phyloP scores from a whole-genome alignment of 495 filamentous ascomycete species.

The Neurospora discreta region DNA sequence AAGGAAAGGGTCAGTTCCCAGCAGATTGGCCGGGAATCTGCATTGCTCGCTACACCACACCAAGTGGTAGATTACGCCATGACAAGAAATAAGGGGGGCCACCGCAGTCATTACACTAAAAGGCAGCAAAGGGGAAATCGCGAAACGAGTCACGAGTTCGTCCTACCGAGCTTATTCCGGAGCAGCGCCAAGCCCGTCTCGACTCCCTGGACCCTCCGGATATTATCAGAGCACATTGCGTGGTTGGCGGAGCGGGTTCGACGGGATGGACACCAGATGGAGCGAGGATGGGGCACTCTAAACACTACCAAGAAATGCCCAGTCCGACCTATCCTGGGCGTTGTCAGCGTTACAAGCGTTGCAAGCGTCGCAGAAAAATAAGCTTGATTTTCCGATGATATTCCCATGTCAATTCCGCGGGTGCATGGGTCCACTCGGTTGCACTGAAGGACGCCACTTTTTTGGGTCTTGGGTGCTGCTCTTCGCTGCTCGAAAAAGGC shows the following conservation, averaged over 20 bases:
- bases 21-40: neutral
- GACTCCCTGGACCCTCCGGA: neutral
- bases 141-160: neutral
- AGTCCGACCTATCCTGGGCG: neutral
- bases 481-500: neutral
- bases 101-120: neutral
- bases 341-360: neutral
- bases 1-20: neutral
- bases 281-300: neutral
- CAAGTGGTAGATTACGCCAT: neutral
- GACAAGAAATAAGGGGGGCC: neutral
- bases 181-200: neutral
- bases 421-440: conserved; percentile 10
- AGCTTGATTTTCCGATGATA: conserved; percentile 22
- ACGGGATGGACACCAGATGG: neutral
- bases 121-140: neutral
- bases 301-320: neutral
- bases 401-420: conserved; percentile 18
- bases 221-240: neutral
- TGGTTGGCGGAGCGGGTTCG: neutral
- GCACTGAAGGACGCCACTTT: neutral
- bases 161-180: neutral
- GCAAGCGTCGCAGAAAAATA: conserved; percentile 16
- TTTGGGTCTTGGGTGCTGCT: neutral
- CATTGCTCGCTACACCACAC: neutral